phyloP scores from a whole-genome alignment of 768 basidiomycete genomes.

The Daedalea quercina region DNA sequence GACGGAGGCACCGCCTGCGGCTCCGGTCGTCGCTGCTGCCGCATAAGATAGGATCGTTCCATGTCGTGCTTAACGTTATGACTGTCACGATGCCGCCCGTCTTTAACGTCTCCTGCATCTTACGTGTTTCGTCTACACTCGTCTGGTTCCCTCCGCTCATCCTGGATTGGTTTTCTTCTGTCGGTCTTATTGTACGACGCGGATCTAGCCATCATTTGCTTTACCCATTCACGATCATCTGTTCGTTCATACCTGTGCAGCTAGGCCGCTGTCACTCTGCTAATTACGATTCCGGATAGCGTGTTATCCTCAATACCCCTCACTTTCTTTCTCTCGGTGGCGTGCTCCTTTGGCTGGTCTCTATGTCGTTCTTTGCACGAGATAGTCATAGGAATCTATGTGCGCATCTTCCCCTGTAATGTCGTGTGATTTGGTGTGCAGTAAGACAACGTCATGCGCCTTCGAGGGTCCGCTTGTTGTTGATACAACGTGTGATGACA shows the following conservation, averaged over 20 bases:
- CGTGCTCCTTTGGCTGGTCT: constrained; percentile 53
- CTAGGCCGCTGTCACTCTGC: constrained; percentile 39
- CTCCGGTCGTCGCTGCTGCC: constrained; percentile 71
- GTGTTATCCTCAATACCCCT: constrained; percentile 23
- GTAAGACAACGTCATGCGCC: too few relatives aligned
- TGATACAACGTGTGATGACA: too few relatives aligned
- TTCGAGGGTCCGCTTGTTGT: too few relatives aligned
- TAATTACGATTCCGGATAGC: constrained; percentile 35
- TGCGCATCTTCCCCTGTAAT: neutral
- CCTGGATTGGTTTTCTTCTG: constrained; percentile 30
- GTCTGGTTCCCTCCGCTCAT: constrained; percentile 23
- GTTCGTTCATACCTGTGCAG: constrained; percentile 48
- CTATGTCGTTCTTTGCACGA: constrained; percentile 36
- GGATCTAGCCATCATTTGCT: constrained; percentile 53
- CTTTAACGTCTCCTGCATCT: constrained; percentile 21
- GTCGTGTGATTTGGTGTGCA: neutral
- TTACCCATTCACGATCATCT: constrained; percentile 42
- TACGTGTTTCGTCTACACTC: constrained; percentile 8
- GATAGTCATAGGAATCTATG: neutral
- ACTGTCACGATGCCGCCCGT: constrained; percentile 18
- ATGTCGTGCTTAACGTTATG: constrained; percentile 28
- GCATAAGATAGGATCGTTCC: constrained; percentile 46
- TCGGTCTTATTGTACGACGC: constrained; percentile 29
- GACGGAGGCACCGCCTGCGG: constrained; percentile 40
- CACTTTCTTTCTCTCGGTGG: constrained; percentile 42